Evolutionary conservation across 352 stramenopile genomes (phyloP), one percentile per base, ranked within the genome.

Genomic region (Globisporangium middletonii): DNA sequence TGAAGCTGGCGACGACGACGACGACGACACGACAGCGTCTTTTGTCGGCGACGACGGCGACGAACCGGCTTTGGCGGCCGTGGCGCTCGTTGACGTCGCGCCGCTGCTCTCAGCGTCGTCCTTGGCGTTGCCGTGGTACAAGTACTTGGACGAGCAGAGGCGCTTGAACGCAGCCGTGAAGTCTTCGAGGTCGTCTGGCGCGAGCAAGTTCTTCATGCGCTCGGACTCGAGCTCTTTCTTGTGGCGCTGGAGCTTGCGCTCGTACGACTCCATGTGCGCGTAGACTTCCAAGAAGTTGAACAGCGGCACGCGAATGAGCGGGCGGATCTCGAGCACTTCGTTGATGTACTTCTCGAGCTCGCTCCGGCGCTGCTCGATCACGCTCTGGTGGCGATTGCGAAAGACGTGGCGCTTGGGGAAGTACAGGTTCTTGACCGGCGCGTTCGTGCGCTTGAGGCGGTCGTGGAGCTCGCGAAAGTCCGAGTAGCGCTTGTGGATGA

Each of bases 281-380:
- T 95, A 92, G 1, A 95, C 86, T 41, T 92, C 82, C 19, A 95
- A 64, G 56, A 95, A 95, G 60, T 92, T 94, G 65, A 91, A 93
- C n/a, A 95, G 67, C 44, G 83, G 83, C 18, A 94, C 79, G 18
- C 83, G 81, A 28, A 94, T 94, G 13, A 91, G 60, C 53, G 86
- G 82, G 1, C 72, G 69, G 30, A 95, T 89, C 26, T 89, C 80
- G 28, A 95, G 60, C 49, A 91, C 80, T 50, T 93, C 82, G 60
- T 94, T 92, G 54, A 95, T 88, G 62, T 95, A 95, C 62, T 91
- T 89, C 55, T 94, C 86, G 47, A 95, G 58, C 57, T 94, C 86
- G 57, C 72, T 88, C 13, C 86, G 78, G 15, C 86, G 72, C 67
- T 94, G 83, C 43, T 95, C 82, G 52, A 95, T 87, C n/a, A 93